Conservation (phyloP, 2,329 filamentous ascomycete species). For the Penicillium vulpinum region DNA sequence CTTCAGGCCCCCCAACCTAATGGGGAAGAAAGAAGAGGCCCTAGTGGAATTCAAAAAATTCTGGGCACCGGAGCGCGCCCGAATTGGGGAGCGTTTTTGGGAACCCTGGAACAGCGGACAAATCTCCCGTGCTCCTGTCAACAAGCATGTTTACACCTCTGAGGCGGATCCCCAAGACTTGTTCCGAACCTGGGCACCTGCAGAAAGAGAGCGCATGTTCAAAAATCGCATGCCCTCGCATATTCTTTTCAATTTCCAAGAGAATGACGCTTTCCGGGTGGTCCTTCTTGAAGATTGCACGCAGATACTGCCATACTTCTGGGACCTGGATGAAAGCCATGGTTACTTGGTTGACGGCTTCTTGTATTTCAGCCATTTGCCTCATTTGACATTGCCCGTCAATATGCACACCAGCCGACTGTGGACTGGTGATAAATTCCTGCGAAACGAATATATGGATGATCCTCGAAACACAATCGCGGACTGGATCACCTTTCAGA, state of each 20-base stretch:
- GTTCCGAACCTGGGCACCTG: conserved; percentile 48
- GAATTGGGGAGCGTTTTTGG: conserved; percentile 72
- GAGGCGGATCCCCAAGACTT: conserved; percentile 29
- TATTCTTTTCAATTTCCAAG: conserved; percentile 65
- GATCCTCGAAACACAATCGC: conserved; percentile 23
- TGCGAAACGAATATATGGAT: conserved; percentile 45
- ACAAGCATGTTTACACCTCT: conserved; percentile 22
- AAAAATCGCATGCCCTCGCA: conserved; percentile 65
- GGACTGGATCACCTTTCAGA: conserved; percentile 26
- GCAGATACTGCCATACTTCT: conserved; percentile 54
- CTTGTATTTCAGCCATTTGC: conserved; percentile 66
- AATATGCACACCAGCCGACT: conserved; percentile 30
- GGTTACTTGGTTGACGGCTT: conserved; percentile 67
- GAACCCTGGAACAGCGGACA: conserved; percentile 62
- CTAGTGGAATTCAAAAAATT: conserved; percentile 64
- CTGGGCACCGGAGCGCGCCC: conserved; percentile 81
- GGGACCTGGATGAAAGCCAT: conserved; percentile 32
- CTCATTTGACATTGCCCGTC: conserved; percentile 47
- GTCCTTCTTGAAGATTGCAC: conserved; percentile 77
- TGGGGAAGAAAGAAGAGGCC: conserved; percentile 14
- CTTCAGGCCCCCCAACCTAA: conserved; percentile 52
- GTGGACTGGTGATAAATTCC: conserved; percentile 57
- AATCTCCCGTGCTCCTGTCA: conserved; percentile 36
- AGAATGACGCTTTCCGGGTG: conserved; percentile 80
- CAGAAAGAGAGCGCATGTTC: conserved; percentile 55